Conservation (phyloP, 1,284 basidiomycete species). For the Vanrija humicola region DNA sequence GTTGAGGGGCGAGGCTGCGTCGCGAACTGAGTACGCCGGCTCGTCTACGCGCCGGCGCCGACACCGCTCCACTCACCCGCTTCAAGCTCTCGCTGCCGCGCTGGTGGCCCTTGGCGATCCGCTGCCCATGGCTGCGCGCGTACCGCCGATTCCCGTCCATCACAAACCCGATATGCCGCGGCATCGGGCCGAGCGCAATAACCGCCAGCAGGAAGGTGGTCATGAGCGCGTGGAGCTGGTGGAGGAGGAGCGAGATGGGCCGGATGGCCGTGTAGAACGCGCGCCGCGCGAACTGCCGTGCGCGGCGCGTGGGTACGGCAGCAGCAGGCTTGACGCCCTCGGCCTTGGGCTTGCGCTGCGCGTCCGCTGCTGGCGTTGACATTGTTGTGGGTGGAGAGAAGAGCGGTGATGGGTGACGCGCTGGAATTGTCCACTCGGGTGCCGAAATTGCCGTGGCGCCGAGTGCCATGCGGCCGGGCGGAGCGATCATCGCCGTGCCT, state of each 20-base stretch:
- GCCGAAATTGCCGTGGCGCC: too few species aligned
- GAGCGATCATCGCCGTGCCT: too few species aligned
- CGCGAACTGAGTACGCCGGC: too few species aligned
- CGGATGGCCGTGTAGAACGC: constrained; percentile 2
- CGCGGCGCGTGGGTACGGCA: too few species aligned
- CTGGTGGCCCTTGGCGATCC: constrained; percentile 71
- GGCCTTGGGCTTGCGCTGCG: background rate
- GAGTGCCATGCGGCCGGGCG: too few species aligned
- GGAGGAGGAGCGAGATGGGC: constrained; percentile 25
- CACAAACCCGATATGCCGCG: constrained; percentile 87
- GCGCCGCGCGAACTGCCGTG: too few species aligned
- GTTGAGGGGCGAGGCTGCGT: too few species aligned
- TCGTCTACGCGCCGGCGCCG: too few species aligned
- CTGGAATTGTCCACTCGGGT: too few species aligned
- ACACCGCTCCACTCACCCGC: constrained; percentile 58
- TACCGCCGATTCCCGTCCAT: constrained; percentile 98
- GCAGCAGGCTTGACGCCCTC: background rate
- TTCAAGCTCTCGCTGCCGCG: constrained; percentile 80
- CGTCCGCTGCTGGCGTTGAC: background rate
- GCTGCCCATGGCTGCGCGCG: constrained; percentile 65
- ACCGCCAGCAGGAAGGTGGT: constrained; percentile 57
- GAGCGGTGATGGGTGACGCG: background rate
- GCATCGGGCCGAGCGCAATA: constrained; percentile 77
- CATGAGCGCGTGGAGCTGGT: constrained; percentile 34
- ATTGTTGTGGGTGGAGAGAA: background rate